Conservation (phyloP, 2,329 filamentous ascomycete species). For the Colletotrichum truncatum region DNA sequence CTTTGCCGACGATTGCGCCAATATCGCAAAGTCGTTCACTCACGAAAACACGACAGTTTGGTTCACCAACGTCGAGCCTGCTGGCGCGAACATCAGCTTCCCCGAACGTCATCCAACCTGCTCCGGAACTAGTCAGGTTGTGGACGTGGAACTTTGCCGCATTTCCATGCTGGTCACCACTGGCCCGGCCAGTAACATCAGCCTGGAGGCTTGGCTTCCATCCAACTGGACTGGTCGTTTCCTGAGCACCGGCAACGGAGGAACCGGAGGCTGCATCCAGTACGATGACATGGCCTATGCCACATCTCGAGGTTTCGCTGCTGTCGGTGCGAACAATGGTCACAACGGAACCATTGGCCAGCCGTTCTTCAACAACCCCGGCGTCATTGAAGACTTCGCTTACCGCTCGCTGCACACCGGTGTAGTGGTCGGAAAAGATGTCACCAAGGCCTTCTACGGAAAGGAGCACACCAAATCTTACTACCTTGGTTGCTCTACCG, state of each 20-base stretch:
- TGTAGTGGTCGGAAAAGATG: conserved; percentile 49
- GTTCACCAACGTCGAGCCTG: conserved; percentile 46
- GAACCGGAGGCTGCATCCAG: conserved; percentile 55
- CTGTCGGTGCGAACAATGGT: conserved; percentile 58
- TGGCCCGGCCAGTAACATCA: conserved; percentile 53
- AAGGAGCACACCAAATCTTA: conserved; percentile 47
- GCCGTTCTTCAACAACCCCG: conserved; percentile 45
- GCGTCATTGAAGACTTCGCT: conserved; percentile 47
- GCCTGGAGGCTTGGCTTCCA: conserved; percentile 57
- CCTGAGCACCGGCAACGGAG: conserved; percentile 58
- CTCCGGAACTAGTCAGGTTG: conserved; percentile 29
- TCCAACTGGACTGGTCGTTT: conserved; percentile 54
- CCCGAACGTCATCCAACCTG: conserved; percentile 50
- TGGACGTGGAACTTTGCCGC: conserved; percentile 39
- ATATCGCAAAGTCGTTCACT: conserved; percentile 38
- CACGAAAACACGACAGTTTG: conserved; percentile 40
- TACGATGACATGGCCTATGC: conserved; percentile 55
- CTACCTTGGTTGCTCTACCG: conserved; percentile 60
- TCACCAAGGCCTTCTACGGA: conserved; percentile 58
- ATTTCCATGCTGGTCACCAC: conserved; percentile 40
- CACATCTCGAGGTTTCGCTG: conserved; percentile 50
- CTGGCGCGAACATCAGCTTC: conserved; percentile 48
- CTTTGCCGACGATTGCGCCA: conserved; percentile 32
- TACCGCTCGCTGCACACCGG: conserved; percentile 44
- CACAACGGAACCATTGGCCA: conserved; percentile 52